These are phyloP conservation scores for Verticillium dahliae DNA, from an alignment of 2,329 filamentous ascomycete genomes.

Conservation along the genomic window DNA sequence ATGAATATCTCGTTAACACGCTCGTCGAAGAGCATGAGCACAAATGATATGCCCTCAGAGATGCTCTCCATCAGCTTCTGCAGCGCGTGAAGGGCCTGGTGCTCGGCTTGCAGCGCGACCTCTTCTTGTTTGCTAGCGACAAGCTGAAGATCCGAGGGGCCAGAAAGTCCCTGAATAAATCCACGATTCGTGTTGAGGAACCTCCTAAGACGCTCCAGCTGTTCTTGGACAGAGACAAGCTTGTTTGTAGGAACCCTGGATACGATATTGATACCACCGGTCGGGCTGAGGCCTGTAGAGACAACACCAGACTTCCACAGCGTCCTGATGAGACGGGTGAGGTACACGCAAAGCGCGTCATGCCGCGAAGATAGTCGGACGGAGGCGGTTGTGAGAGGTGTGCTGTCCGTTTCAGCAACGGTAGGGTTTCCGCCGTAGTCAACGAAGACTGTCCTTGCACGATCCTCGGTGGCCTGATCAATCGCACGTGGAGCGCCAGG, in stretches of 20 bases:
- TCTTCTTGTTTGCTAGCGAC: slow-evolving; percentile 82
- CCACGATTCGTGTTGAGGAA: slow-evolving; percentile 85
- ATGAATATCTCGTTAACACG: slow-evolving; percentile 81
- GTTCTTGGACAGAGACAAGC: slow-evolving; percentile 70
- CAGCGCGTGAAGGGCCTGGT: slow-evolving; percentile 82
- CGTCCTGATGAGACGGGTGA: slow-evolving; percentile 79
- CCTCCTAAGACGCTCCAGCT: slow-evolving; percentile 68
- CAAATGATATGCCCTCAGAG: slow-evolving; percentile 94
- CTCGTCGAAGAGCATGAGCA: slow-evolving; percentile 91
- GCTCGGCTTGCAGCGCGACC: slow-evolving; percentile 85
- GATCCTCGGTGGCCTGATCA: slow-evolving; percentile 80
- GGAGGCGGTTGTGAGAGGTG: slow-evolving; percentile 67
- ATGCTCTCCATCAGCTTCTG: slow-evolving; percentile 83
- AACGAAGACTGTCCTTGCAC: slow-evolving; percentile 81
- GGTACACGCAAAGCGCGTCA: slow-evolving; percentile 79
- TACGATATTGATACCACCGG: slow-evolving; percentile 55
- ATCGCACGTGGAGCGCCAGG: slow-evolving; percentile 70
- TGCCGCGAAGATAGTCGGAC: slow-evolving; percentile 86
- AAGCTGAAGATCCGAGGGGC: slow-evolving; percentile 75
- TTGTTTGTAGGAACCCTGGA: slow-evolving; percentile 64
- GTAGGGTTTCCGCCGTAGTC: slow-evolving; percentile 86
- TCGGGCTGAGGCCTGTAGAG: slow-evolving; percentile 39
- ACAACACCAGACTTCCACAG: slow-evolving; percentile 82
- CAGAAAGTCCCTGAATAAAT: slow-evolving; percentile 91
- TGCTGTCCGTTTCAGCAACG: slow-evolving; percentile 70